Evolutionary conservation across 1,284 basidiomycete species (phyloP), one percentile per base, ranked within the genome.

Genomic region (Sporisorium graminicola): DNA sequence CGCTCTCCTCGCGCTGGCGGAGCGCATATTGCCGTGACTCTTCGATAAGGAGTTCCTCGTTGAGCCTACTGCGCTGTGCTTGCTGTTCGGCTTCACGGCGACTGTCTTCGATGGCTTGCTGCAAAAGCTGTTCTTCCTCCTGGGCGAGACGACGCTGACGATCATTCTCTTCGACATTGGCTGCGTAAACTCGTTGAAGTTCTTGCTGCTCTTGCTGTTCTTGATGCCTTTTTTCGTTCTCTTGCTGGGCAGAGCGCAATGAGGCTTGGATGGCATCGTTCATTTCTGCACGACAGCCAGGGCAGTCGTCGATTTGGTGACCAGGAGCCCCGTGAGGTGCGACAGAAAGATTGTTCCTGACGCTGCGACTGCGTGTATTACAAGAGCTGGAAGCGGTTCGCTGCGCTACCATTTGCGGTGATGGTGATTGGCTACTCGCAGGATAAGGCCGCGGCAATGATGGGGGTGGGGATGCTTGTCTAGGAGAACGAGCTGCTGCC

Each of bases 191-290:
- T 8, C 53, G 54, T 13, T 63, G 40, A 22, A 77, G 57, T 31
- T 73, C 69, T 7, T 68, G 40, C 29, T 68, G 61, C 40, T 77
- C 74, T 29, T 37, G 57, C 22, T 52, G 51, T 12, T 63, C 56
- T 5, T 58, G 61, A 4, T 33, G 50, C 16, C 75, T 51, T 5
- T 47, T 35, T 44, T 71, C 64, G 29, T 61, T 51, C 35, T 78
- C 72, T 20, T 64, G 53, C 20, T 60, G 44, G 10, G 76, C 76
- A 3, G 76, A 65, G 5, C 56, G 57, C 46, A 71, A 42, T 3
- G 76, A 78, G 10, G 76, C 76, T n/a, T 66, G 44, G 44, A 78
- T 66, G 10, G 72, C 72, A 18, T 74, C 72, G 5, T 75, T 72
- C 51, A 74, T 53, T 26, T 78, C 76, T 29, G 71, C 61, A 33